Evolutionary conservation across 768 basidiomycete species (phyloP).

Genomic region (Kwoniella mangroviensis): DNA sequence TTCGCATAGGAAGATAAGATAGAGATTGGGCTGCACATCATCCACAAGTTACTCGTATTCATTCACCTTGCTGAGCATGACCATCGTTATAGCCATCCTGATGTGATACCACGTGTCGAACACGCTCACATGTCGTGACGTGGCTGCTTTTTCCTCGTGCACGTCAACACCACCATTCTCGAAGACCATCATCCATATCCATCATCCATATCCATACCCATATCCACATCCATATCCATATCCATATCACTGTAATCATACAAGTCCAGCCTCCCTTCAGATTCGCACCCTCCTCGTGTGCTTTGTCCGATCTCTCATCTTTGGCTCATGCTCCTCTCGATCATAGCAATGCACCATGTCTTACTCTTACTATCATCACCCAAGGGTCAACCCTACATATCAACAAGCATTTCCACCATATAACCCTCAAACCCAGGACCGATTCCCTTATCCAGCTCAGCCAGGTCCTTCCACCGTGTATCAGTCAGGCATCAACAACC

Average conservation of each 20-base stretch:
- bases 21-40: too few species aligned
- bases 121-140: not conserved
- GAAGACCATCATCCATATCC: not conserved
- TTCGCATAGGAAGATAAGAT: too few species aligned
- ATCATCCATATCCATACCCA: too few species aligned
- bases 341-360: not conserved
- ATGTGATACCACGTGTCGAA: too few species aligned
- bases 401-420: conserved; percentile 4
- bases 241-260: too few species aligned
- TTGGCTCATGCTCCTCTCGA: not conserved
- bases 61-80: too few species aligned
- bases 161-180: not conserved
- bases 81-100: too few species aligned
- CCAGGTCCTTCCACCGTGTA: not conserved
- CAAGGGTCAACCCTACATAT: not conserved
- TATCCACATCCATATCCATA: too few species aligned
- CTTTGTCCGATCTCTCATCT: not conserved
- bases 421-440: not conserved
- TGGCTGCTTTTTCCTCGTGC: not conserved
- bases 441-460: not conserved
- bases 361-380: not conserved
- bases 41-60: too few species aligned
- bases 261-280: too few species aligned
- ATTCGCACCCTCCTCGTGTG: too few species aligned
- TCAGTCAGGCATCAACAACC: not conserved